Evolutionary conservation across 352 stramenopile species (phyloP).

Genomic region (Phytophthora tentaculata): DNA sequence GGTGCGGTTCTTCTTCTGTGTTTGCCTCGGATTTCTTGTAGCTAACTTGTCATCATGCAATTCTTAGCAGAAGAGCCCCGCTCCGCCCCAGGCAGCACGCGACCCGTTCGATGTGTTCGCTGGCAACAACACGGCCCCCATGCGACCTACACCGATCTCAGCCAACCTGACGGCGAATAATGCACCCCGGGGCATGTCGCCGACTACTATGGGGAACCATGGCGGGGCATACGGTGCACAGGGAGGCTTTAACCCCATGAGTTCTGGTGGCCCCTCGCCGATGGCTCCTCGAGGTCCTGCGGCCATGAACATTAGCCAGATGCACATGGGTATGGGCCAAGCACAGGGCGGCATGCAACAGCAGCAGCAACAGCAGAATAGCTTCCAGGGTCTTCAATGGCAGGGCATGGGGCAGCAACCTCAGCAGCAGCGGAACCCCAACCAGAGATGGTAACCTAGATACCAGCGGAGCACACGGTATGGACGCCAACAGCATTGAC

Average conservation of each 20-base stretch:
- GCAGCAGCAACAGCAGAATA: conserved; percentile 62
- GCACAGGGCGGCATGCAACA: conserved; percentile 51
- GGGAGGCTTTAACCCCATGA: conserved; percentile 53
- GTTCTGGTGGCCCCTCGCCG: conserved; percentile 39
- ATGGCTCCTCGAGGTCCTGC: conserved; percentile 58
- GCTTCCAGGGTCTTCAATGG: conserved; percentile 86
- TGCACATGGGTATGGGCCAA: conserved; percentile 78
- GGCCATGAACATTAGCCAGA: conserved; percentile 85
- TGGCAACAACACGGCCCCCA: conserved; percentile 36
- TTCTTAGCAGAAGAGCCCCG: conserved; percentile 22
- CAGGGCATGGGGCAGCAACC: conserved; percentile 76
- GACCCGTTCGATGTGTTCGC: conserved; percentile 85
- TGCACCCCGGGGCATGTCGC: conserved; percentile 38
- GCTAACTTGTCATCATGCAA: conserved; percentile 3
- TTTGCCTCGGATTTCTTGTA: background rate
- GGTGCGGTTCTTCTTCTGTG: conserved; percentile 20
- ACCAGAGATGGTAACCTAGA: conserved; percentile 45
- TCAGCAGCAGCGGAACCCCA: conserved; percentile 67
- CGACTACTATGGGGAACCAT: conserved; percentile 35
- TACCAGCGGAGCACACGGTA: conserved; percentile 1
- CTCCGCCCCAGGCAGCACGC: conserved; percentile 37
- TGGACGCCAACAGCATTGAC: conserved; percentile 10
- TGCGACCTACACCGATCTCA: conserved; percentile 45
- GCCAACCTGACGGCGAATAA: conserved; percentile 36
- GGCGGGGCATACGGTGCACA: conserved; percentile 31